phyloP scores from a whole-genome alignment of 768 basidiomycete genomes.

The Butyriboletus loyo region DNA sequence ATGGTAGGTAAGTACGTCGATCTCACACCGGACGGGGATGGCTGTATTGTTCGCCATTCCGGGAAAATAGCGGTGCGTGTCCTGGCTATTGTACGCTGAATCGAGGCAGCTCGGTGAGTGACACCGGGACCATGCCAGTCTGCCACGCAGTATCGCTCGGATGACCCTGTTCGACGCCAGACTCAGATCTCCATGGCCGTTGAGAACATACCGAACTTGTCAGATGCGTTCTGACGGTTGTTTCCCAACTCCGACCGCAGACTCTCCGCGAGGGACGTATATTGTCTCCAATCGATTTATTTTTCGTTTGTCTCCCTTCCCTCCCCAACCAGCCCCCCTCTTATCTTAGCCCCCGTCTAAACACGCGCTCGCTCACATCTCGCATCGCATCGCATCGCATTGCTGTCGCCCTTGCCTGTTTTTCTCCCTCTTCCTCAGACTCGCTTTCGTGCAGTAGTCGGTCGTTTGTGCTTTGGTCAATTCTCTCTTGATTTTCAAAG shows the following conservation, averaged over 20 bases:
- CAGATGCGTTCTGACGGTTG: slow-evolving; percentile 18
- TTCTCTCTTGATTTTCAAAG: slow-evolving; percentile 27
- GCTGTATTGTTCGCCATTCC: slow-evolving; percentile 30
- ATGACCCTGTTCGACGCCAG: neutral
- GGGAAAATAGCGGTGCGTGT: slow-evolving; percentile 20
- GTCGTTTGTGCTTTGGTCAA: slow-evolving; percentile 23
- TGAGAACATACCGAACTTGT: slow-evolving; percentile 11
- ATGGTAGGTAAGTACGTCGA: slow-evolving; percentile 12
- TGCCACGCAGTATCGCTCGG: neutral
- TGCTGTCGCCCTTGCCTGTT: slow-evolving; percentile 28
- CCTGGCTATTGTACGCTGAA: slow-evolving; percentile 26
- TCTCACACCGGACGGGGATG: slow-evolving; percentile 7
- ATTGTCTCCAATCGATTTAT: slow-evolving; percentile 26
- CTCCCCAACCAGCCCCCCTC: slow-evolving; percentile 9
- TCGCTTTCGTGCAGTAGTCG: slow-evolving; percentile 33
- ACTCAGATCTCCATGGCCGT: neutral
- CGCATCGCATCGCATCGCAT: slow-evolving; percentile 33
- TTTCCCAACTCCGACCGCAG: slow-evolving; percentile 32
- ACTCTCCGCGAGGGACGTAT: slow-evolving; percentile 31
- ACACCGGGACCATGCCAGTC: neutral
- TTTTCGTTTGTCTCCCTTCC: slow-evolving; percentile 20
- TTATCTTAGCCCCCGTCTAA: slow-evolving; percentile 34
- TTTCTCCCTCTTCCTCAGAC: slow-evolving; percentile 14
- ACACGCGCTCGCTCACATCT: slow-evolving; percentile 26
- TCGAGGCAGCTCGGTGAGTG: slow-evolving; percentile 10